These are phyloP conservation scores for Alternaria atra DNA, from an alignment of 2,329 filamentous ascomycete genomes.

Conservation along the genomic window DNA sequence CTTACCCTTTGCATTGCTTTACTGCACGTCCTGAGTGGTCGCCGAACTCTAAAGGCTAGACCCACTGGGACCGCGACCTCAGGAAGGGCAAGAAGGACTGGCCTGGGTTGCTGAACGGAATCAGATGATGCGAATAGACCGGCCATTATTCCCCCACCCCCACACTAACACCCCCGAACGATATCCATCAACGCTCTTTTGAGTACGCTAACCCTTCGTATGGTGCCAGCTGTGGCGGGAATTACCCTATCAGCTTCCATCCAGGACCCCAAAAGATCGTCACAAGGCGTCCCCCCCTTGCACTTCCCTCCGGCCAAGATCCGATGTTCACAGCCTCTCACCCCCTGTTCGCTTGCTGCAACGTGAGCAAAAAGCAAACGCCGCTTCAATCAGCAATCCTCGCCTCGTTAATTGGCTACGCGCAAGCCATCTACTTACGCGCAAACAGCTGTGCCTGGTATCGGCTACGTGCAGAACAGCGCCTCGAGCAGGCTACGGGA, in stretches of 20 bases:
- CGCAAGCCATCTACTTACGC: conserved; percentile 27
- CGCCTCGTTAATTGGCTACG: conserved; percentile 39
- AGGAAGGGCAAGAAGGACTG: conserved; percentile 24
- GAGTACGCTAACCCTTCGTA: conserved; percentile 45
- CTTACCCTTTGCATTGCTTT: conserved; percentile 34
- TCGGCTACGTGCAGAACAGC: conserved; percentile 39
- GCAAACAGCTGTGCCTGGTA: conserved; percentile 49
- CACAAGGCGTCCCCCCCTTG: conserved; percentile 46
- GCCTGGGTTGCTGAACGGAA: conserved; percentile 34
- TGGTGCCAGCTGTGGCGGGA: conserved; percentile 43
- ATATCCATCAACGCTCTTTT: conserved; percentile 43
- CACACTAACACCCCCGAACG: conserved; percentile 48
- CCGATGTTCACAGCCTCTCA: conserved; percentile 36
- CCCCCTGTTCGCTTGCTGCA: conserved; percentile 33
- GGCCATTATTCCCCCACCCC: conserved; percentile 46
- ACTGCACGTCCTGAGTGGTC: conserved; percentile 26
- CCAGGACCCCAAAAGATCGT: conserved; percentile 46
- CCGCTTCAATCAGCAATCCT: conserved; percentile 36
- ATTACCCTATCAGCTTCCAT: conserved; percentile 42
- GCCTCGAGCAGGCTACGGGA: conserved; percentile 31
- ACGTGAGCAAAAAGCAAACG: conserved; percentile 44
- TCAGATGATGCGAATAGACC: conserved; percentile 49
- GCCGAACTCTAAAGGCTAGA: conserved; percentile 17
- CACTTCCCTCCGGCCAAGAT: conserved; percentile 46
- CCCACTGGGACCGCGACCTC: conserved; percentile 42